Evolutionary conservation across 495 filamentous ascomycete species (phyloP).

Genomic region (Bacidia rubella): DNA sequence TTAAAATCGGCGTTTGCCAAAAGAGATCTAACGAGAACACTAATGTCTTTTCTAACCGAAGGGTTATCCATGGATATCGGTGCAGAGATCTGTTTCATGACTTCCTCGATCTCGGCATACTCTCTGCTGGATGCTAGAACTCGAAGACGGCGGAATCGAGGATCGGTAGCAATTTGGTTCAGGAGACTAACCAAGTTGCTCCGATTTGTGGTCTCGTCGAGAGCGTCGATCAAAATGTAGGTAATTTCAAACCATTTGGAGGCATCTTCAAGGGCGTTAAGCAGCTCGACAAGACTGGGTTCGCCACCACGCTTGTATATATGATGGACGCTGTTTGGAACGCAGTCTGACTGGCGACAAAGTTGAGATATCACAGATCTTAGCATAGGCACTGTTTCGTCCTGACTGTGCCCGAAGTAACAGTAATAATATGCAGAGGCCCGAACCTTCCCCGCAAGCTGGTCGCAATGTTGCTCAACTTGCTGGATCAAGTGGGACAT

Average conservation of each 20-base stretch:
- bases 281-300: not conserved
- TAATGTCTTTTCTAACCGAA: constrained; percentile 24
- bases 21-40: constrained; percentile 16
- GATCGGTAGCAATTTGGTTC: constrained; percentile 16
- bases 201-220: constrained; percentile 21
- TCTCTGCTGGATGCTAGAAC: constrained; percentile 30
- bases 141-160: constrained; percentile 23
- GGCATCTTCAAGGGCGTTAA: constrained; percentile 2
- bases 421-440: constrained; percentile 27
- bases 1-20: constrained; percentile 15
- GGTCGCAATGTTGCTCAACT: constrained; percentile 13
- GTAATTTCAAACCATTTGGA: constrained; percentile 5
- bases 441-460: not conserved
- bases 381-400: constrained; percentile 15
- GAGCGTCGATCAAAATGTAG: constrained; percentile 24
- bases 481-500: constrained; percentile 22
- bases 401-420: constrained; percentile 23
- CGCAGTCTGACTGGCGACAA: constrained; percentile 16
- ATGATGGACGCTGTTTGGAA: constrained; percentile 7
- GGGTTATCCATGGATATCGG: constrained; percentile 23
- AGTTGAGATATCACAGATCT: constrained; percentile 22
- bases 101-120: constrained; percentile 25
- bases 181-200: constrained; percentile 16
- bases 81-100: constrained; percentile 13
- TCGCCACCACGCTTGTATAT: constrained; percentile 1